Conservation (phyloP, 2,329 filamentous ascomycete species). For the Phialophora expanda region DNA sequence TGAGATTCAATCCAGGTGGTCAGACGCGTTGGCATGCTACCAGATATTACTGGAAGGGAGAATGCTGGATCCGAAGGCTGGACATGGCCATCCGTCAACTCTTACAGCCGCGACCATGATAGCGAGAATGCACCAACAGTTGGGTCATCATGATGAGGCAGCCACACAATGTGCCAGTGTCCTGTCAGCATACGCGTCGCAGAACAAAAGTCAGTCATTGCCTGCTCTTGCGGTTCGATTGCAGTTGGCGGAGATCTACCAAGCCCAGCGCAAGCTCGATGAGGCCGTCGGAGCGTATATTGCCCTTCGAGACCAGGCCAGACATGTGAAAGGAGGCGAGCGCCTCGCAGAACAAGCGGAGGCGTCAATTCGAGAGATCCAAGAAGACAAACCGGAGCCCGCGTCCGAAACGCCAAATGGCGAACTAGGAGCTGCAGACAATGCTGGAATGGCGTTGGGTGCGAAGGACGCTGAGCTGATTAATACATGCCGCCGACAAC, state of each 20-base stretch:
- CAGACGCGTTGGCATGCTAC: conserved; percentile 2
- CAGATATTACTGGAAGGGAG: conserved; percentile 1
- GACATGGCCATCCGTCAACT: background rate
- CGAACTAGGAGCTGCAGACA: background rate
- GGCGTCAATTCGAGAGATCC: background rate
- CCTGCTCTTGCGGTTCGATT: background rate
- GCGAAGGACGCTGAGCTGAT: background rate
- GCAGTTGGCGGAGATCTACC: background rate
- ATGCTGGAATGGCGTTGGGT: background rate
- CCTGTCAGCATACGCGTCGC: background rate
- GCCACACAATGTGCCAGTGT: background rate
- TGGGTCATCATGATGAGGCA: background rate
- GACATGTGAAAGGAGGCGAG: background rate
- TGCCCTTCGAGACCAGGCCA: background rate
- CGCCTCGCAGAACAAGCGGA: background rate
- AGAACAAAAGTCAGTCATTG: background rate
- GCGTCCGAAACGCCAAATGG: background rate
- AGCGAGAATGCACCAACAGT: background rate
- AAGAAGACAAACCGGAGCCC: background rate
- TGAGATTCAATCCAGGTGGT: background rate
- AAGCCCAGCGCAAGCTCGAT: background rate
- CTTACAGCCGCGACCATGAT: background rate
- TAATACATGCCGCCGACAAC: background rate
- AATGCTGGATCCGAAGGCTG: background rate
- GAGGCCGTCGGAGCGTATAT: background rate